Evolutionary conservation across 1,139 yeast species (phyloP).

Genomic region (Candida tropicalis): DNA sequence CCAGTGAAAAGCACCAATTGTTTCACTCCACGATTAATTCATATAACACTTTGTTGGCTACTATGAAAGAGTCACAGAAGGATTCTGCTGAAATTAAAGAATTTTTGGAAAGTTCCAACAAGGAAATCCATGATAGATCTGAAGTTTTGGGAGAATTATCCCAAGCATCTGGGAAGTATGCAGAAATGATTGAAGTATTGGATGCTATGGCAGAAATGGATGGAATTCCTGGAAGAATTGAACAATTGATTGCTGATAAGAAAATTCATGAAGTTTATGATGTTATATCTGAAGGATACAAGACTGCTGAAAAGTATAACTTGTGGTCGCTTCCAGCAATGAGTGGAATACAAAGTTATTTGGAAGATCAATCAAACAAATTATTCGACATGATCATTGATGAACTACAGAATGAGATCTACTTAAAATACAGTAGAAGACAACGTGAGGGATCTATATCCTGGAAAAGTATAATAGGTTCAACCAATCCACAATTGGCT

Average conservation of each 20-base stretch:
- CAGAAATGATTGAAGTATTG: slow-evolving; percentile 70
- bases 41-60: slow-evolving; percentile 61
- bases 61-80: slow-evolving; percentile 59
- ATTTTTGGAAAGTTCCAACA: slow-evolving; percentile 53
- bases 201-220: slow-evolving; percentile 69
- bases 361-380: slow-evolving; percentile 64
- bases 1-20: slow-evolving; percentile 80
- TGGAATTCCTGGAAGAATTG: slow-evolving; percentile 63
- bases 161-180: slow-evolving; percentile 60
- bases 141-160: slow-evolving; percentile 66
- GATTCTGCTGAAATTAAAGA: slow-evolving; percentile 53
- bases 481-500: slow-evolving; percentile 37
- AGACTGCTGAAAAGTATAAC: slow-evolving; percentile 58
- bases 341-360: slow-evolving; percentile 55
- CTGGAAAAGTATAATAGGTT: slow-evolving; percentile 32
- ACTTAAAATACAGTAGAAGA: slow-evolving; percentile 46
- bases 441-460: slow-evolving; percentile 17
- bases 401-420: slow-evolving; percentile 74
- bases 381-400: slow-evolving; percentile 75
- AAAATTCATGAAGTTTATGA: slow-evolving; percentile 71
- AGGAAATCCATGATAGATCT: slow-evolving; percentile 55
- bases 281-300: slow-evolving; percentile 57
- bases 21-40: slow-evolving; percentile 84
- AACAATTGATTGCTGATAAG: slow-evolving; percentile 64
- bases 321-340: slow-evolving; percentile 68